Evolutionary conservation across 2,329 filamentous ascomycete species (phyloP).

Genomic region (Calonectria ilicicola): DNA sequence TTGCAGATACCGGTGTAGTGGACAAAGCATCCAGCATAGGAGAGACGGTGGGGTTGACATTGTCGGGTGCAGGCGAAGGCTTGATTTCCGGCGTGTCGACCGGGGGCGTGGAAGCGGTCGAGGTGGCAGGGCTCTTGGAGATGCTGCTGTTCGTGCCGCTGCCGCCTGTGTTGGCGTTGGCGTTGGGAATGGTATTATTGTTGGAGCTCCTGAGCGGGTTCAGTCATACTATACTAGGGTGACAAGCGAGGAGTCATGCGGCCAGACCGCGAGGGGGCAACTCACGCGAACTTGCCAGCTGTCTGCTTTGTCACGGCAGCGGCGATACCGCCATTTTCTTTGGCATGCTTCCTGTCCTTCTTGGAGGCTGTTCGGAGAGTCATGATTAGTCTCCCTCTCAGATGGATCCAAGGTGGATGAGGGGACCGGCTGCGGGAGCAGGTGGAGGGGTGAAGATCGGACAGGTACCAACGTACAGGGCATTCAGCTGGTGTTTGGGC

Average conservation of each 20-base stretch:
- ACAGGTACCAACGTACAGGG: conserved; percentile 47
- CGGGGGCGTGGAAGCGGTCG: conserved; percentile 58
- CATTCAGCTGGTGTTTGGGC: conserved; percentile 50
- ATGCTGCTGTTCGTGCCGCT: conserved; percentile 48
- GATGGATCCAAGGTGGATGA: conserved; percentile 24
- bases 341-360: conserved; percentile 68
- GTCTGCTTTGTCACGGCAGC: conserved; percentile 66
- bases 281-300: conserved; percentile 65
- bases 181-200: conserved; percentile 48
- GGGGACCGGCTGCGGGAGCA: conserved; percentile 27
- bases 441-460: conserved; percentile 28
- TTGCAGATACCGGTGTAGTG: conserved; percentile 61
- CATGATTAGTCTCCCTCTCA: conserved; percentile 40
- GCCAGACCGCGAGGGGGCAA: conserved; percentile 37
- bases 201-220: conserved; percentile 36
- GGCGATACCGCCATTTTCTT: conserved; percentile 64
- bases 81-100: conserved; percentile 60
- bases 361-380: conserved; percentile 53
- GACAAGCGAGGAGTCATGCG: conserved; percentile 45
- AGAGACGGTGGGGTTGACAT: conserved; percentile 58
- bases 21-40: conserved; percentile 63
- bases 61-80: conserved; percentile 53
- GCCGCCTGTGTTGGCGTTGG: conserved; percentile 36
- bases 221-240: conserved; percentile 28
- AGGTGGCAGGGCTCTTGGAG: conserved; percentile 51